Base-by-base conservation (phyloP, 116 monocot genomes). In the Trichopus zeylanicus region DNA sequence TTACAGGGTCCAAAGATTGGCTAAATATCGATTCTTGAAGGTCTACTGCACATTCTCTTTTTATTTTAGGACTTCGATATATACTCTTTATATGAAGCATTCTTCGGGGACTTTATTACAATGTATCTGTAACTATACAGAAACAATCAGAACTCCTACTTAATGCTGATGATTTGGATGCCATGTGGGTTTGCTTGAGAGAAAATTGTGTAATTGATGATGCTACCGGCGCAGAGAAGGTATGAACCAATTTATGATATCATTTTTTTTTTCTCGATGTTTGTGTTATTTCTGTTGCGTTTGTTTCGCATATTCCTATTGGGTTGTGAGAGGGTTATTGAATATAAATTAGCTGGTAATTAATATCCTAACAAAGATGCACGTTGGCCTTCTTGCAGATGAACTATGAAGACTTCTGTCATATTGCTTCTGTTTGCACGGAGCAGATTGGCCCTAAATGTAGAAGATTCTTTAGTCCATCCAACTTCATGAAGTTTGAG, bases 161-260 rank as follows among this genome's bases (percentile, higher is more conserved):
- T 57, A 91, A 97, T 87, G 97, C 88, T 55, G 97, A 97, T 87
- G 97, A 97, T 70, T 60, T 97, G 38, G 97, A 97, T 91, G 81
- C 91, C 32, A 97, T 97, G 97, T 97, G 97, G 97, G 97, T 91
- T 66, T 91, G 88, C 57, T 79, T 97, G 59, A 79, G 97, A 59
- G 97, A 97, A 75, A 97, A 97, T 68, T 97, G 97, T 73, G 87
- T 97, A n/a, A 91, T 97, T 66, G 97, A 97, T 76, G 97, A 97
- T 80, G 82, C 91, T 6, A 97, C 81, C 68, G 91, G 97, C 62
- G 91, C 97, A 58, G 97, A 97, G 75, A 97, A 97, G 97, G 97
- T 84, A 53, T 42, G 8, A 10, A 28, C n/a, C 23, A 33, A 33
- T 33, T 33, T 8, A 33, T 33, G 32, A 5, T 33, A 33, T 33